Evolutionary conservation across 2,329 filamentous ascomycete species (phyloP), one percentile per base, ranked within the genome.

Genomic region (Colletotrichum melonis): DNA sequence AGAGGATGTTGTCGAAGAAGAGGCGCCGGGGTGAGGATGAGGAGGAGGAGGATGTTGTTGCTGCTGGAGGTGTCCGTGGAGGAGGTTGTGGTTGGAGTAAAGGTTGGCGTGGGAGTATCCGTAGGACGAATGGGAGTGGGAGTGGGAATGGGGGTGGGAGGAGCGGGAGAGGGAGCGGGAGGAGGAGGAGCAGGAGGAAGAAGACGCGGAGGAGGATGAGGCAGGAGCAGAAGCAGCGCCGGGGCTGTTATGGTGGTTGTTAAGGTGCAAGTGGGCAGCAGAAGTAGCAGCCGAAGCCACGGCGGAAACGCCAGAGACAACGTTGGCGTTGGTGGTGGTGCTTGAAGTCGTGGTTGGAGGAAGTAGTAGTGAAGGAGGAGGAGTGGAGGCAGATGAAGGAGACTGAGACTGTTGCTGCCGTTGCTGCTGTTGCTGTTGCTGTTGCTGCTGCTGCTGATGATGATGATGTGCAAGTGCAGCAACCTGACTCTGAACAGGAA

Each of bases 61-160:
- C 46, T 9, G 46, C 46, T 9, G 62, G 62, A 49, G 19, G 42
- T 49, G 42, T 19, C 42, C 42, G 74, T 73, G 69, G 62, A 24
- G 12, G 59, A 49, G 28, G 2, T 55, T 42, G 59, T 49, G 59
- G 42, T 32, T 30, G 42, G 49, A 57, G 62, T 32, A 35, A 32
- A 54, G 52, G 67, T 38, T 30, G 46, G 24, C 59, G 55, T 42
- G 32, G 30, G 26, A 63, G 56, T 46, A 70, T 67, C 57, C 74
- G 32, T 56, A 52, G 46, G 52, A 42, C 65, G 70, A 76, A 28
- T 74, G 68, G 30, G 49, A 49, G 32, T 63, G 56, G 75, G 69
- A 19, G 74, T 63, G 68, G 65, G 74, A 46, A 49, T 63, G 72
- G 54, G 67, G 28, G 74, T 72, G 72, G 24, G 62, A 26, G 68